Evolutionary conservation across 495 filamentous ascomycete genomes (phyloP).

Genomic region (Penicillium psychrofluorescens): DNA sequence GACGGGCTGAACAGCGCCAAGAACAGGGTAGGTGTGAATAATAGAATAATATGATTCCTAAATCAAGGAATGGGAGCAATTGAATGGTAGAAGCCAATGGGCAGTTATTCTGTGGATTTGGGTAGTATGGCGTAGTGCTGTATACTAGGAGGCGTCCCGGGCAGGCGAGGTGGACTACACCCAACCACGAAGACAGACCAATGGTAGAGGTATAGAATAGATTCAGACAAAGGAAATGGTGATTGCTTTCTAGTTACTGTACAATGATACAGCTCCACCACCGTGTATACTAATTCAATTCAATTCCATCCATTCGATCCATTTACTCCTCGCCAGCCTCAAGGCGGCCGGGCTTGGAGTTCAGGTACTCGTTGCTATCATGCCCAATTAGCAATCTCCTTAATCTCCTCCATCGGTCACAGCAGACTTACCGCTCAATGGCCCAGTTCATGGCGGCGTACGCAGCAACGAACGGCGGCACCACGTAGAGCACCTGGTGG

Average conservation of each 20-base stretch:
- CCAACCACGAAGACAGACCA: not conserved
- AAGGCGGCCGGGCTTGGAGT: conserved; percentile 79
- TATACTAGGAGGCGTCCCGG: not conserved
- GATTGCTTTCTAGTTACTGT: conserved; percentile 47
- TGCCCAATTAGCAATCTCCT: not conserved
- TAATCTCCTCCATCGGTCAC: not conserved
- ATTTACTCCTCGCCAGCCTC: conserved; percentile 19
- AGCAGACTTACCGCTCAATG: conserved; percentile 56
- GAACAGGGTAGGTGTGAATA: too few species aligned
- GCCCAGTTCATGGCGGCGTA: conserved; percentile 85
- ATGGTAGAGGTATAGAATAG: not conserved
- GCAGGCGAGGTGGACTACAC: not conserved
- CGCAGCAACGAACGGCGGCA: conserved; percentile 65
- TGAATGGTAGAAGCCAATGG: too few species aligned
- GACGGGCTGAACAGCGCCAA: not conserved
- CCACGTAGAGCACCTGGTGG: conserved; percentile 71
- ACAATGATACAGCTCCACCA: conserved; percentile 28
- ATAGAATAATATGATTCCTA: too few species aligned
- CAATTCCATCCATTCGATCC: conserved; percentile 2
- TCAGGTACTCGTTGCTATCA: conserved; percentile 78
- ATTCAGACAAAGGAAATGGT: conserved; percentile 24
- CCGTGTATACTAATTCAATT: conserved; percentile 10
- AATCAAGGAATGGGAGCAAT: too few species aligned
- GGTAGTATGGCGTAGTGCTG: too few species aligned
- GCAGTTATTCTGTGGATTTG: too few species aligned